phyloP scores from a whole-genome alignment of 495 filamentous ascomycete species.

The Daldinia vernicosa region DNA sequence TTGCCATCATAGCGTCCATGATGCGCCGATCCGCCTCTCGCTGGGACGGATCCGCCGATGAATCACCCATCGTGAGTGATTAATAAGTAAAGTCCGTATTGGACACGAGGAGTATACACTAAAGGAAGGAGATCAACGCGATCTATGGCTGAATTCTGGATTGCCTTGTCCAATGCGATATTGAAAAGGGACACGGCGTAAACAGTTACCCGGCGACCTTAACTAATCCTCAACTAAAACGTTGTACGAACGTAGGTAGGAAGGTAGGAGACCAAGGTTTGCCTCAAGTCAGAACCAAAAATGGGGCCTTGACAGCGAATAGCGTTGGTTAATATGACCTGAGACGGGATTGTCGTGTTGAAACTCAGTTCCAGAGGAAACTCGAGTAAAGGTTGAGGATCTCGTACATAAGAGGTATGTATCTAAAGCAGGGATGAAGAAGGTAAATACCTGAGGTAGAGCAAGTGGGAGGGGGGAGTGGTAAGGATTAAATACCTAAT shows the following conservation, averaged over 20 bases:
- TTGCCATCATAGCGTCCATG: conserved; percentile 41
- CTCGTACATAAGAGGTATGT: not conserved
- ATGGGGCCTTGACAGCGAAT: not conserved
- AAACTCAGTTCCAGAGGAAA: not conserved
- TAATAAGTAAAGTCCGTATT: not conserved
- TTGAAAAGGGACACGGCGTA: not conserved
- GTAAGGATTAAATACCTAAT: not conserved
- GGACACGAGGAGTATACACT: not conserved
- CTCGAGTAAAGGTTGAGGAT: not conserved
- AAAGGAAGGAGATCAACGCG: not conserved
- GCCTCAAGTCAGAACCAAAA: not conserved
- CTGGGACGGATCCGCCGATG: not conserved
- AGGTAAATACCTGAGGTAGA: not conserved
- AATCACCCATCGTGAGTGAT: not conserved
- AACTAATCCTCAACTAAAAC: not conserved
- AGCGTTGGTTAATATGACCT: not conserved
- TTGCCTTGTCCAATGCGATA: not conserved
- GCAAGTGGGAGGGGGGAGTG: not conserved
- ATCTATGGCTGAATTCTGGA: not conserved
- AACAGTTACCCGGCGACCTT: not conserved
- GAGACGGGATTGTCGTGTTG: not conserved
- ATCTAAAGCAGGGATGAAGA: not conserved
- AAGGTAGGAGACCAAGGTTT: not conserved
- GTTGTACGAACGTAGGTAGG: not conserved
- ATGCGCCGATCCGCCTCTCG: not conserved